A percentile compares a stretch with the other conserved stretches of the same genome.
phyloP scores from a whole-genome alignment of 2,329 filamentous ascomycete species.

The Cercospora canescens region DNA sequence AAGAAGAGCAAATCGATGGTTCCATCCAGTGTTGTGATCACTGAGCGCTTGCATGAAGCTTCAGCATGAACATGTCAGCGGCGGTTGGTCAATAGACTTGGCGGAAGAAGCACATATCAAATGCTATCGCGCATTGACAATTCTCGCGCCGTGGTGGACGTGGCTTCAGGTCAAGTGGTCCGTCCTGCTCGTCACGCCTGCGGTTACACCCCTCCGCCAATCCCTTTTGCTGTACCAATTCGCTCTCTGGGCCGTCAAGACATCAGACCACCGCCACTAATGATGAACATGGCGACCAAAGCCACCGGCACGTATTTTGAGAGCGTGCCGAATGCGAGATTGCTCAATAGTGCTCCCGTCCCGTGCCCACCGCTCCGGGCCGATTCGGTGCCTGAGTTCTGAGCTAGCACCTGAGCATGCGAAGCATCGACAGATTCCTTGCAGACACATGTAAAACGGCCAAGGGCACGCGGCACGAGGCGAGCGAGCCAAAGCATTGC shows the following conservation, averaged over 20 bases:
- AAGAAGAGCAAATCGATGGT: background rate
- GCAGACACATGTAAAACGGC: background rate
- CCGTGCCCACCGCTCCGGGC: background rate
- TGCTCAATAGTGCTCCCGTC: background rate
- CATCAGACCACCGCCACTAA: background rate
- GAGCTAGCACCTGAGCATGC: background rate
- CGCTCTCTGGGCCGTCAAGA: background rate
- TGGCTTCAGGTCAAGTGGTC: background rate
- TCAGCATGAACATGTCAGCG: background rate
- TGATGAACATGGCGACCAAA: background rate
- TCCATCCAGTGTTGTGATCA: background rate
- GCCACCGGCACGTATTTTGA: background rate
- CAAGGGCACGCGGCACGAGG: background rate
- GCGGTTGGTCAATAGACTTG: background rate
- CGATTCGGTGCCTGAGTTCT: background rate
- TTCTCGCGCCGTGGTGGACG: background rate
- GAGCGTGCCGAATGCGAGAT: background rate
- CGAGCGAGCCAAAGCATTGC: background rate
- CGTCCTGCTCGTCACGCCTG: background rate
- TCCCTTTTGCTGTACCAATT: too few relatives aligned
- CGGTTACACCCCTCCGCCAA: background rate
- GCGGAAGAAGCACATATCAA: background rate
- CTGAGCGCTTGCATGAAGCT: background rate
- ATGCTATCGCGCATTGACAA: background rate
- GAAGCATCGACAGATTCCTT: slow-evolving; percentile 1